Evolutionary conservation across 2,329 filamentous ascomycete genomes (phyloP), one percentile per base, ranked within the genome.

Genomic region (Cercospora sojina): DNA sequence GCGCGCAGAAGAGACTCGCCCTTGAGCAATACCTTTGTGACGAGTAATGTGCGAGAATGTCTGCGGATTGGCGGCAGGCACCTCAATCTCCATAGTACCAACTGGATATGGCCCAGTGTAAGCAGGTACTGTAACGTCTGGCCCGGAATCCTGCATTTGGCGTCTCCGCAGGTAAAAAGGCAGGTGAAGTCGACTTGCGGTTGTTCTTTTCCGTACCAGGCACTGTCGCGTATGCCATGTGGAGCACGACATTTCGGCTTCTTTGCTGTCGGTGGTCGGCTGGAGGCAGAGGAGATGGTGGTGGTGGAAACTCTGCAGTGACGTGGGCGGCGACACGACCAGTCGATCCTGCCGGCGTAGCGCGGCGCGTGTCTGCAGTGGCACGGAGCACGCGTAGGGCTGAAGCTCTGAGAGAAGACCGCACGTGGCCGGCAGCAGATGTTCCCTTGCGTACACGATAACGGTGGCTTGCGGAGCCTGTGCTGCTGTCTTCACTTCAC

Each of bases 61-160:
- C 38, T 80, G 77, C 1, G 84, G 83, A 18, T 81, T 71, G 38
- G 79, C 72, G 8, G 77, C 84, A 0, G 84, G 83, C 0, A 86
- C 79, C 74, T 87, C 85, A 43, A 86, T 81, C 63, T 86, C 84
- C 81, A 86, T 85, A n/a, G 79, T 79, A 0, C 80, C 81, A 13
- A 84, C 81, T 23, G 77, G 80, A 71, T 86, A 86, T 0, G 84
- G 84, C 0, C 84, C 84, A 5, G 83, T 83, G 51, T 85, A 83
- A 8, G 79, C 79, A 4, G 84, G 84, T 3, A n/a, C n/a, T n/a
- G n/a, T n/a, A 86, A 70, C 6, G 80, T 77, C 32, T 80, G 74
- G 61, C 80, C 80, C 0, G 80, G 74, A 25, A 85, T 80, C 5
- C 78, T 73, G 5, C 82, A 69, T 56, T 81, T 79, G 41, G 41